These are phyloP conservation scores for Tolypocladium amazonense DNA, from an alignment of 2,329 filamentous ascomycete genomes.

Conservation along the genomic window DNA sequence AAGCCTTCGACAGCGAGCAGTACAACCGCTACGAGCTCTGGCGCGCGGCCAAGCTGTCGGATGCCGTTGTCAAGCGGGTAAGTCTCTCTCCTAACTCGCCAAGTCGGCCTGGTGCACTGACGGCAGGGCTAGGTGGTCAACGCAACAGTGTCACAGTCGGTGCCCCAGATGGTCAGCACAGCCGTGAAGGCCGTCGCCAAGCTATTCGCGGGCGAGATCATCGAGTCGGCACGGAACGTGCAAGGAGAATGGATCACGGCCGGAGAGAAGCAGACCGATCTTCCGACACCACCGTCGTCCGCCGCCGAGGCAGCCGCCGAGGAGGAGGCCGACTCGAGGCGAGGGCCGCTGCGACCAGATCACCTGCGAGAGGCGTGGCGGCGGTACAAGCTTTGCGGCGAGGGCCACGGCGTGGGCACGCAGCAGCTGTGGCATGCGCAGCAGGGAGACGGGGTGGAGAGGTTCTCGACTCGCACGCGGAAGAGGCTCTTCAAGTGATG, in stretches of 20 bases:
- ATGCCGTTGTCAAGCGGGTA: conserved; percentile 58
- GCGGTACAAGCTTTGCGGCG: conserved; percentile 52
- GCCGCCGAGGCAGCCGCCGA: conserved; percentile 20
- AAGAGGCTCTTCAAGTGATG: conserved; percentile 41
- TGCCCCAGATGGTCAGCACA: conserved; percentile 61
- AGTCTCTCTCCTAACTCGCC: conserved; percentile 11
- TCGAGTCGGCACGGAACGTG: conserved; percentile 59
- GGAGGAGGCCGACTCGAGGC: conserved; percentile 21
- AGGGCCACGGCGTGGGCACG: conserved; percentile 52
- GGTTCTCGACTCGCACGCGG: conserved; percentile 44
- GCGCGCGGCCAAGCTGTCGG: conserved; percentile 57
- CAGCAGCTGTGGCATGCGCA: conserved; percentile 52
- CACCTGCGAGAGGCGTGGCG: conserved; percentile 65
- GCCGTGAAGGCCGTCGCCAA: conserved; percentile 70
- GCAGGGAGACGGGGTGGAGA: conserved; percentile 46
- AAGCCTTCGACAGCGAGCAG: conserved; percentile 55
- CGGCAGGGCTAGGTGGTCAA: conserved; percentile 51
- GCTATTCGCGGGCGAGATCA: conserved; percentile 65
- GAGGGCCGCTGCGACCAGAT: conserved; percentile 58
- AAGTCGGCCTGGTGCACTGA: neutral
- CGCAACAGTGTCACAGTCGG: conserved; percentile 69
- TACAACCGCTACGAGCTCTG: conserved; percentile 61
- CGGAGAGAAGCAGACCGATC: conserved; percentile 46
- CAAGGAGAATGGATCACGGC: conserved; percentile 61
- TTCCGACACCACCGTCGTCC: conserved; percentile 31